Percentiles rank a stretch among this genome's conserved stretches.
phyloP scores from a whole-genome alignment of 1,139 yeast species.

The Geotrichum fermentans region DNA sequence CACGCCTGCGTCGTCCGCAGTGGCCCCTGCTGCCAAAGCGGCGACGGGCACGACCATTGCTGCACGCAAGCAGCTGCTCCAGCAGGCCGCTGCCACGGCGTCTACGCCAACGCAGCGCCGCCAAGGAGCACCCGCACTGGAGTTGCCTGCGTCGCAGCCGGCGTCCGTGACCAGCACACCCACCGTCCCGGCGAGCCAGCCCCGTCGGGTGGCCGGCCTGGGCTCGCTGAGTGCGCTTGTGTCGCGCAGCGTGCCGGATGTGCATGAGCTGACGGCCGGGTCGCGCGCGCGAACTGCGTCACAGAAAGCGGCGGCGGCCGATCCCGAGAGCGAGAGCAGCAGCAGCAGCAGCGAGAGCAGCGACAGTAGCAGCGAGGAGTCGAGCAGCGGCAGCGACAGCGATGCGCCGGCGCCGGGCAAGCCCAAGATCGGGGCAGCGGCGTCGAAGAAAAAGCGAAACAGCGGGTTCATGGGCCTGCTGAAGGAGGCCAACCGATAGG shows the following conservation, averaged over 20 bases:
- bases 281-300: not conserved
- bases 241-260: slow-evolving; percentile 12
- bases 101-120: not conserved
- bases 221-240: slow-evolving; percentile 12
- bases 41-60: slow-evolving; percentile 1
- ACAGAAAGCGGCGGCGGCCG: not conserved
- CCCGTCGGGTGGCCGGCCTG: slow-evolving; percentile 14
- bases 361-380: slow-evolving; percentile 3
- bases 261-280: slow-evolving; percentile 13
- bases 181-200: not conserved
- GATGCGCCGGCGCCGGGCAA: slow-evolving; percentile 5
- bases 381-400: slow-evolving; percentile 2
- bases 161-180: not conserved
- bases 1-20: slow-evolving; percentile 20
- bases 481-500: not conserved
- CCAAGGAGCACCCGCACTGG: not conserved
- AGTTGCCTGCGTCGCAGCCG: not conserved
- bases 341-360: slow-evolving; percentile 5
- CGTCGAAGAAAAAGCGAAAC: slow-evolving; percentile 4
- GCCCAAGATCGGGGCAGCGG: slow-evolving; percentile 1
- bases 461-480: slow-evolving; percentile 17
- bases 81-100: slow-evolving; percentile 5
- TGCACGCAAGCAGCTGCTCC: slow-evolving; percentile 3
- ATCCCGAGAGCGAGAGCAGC: not conserved
- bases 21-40: not conserved